phyloP scores from a whole-genome alignment of 345 rosid genomes.

The Eutrema yunnanense region DNA sequence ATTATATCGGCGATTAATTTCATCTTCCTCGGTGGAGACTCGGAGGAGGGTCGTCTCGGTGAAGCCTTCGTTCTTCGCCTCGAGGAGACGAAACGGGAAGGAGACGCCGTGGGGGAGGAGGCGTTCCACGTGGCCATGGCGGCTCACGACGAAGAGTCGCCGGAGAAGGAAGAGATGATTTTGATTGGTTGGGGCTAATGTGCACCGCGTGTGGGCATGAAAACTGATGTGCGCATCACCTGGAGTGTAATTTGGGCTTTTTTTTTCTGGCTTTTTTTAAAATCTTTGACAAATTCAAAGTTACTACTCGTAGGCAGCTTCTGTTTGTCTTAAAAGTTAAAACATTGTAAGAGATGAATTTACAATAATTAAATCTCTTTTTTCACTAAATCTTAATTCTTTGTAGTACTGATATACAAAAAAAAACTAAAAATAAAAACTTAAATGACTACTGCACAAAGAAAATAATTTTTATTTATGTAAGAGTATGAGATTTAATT shows the following conservation, averaged over 20 bases:
- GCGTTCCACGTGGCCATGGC: slow-evolving; percentile 29
- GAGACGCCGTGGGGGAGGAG: slow-evolving; percentile 23
- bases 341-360: neutral
- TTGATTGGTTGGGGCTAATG: slow-evolving; percentile 28
- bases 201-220: slow-evolving; percentile 39
- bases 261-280: neutral
- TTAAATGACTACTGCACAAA: no score
- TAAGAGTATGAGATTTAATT: neutral
- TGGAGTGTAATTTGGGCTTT: slow-evolving; percentile 24
- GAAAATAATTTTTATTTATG: neutral
- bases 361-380: neutral
- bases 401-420: neutral
- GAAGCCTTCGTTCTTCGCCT: slow-evolving; percentile 45
- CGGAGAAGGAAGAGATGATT: slow-evolving; percentile 10
- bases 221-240: slow-evolving; percentile 36
- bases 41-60: slow-evolving; percentile 34
- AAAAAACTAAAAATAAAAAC: neutral
- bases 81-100: slow-evolving; percentile 35
- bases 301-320: neutral
- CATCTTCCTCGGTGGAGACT: slow-evolving; percentile 47
- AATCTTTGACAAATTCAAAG: slow-evolving; percentile 26
- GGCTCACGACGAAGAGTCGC: slow-evolving; percentile 15
- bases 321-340: neutral
- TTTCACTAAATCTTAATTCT: neutral
- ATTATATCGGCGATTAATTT: slow-evolving; percentile 50